Evolutionary conservation across 2,329 filamentous ascomycete genomes (phyloP).

Genomic region (Byssochlamys sp.): DNA sequence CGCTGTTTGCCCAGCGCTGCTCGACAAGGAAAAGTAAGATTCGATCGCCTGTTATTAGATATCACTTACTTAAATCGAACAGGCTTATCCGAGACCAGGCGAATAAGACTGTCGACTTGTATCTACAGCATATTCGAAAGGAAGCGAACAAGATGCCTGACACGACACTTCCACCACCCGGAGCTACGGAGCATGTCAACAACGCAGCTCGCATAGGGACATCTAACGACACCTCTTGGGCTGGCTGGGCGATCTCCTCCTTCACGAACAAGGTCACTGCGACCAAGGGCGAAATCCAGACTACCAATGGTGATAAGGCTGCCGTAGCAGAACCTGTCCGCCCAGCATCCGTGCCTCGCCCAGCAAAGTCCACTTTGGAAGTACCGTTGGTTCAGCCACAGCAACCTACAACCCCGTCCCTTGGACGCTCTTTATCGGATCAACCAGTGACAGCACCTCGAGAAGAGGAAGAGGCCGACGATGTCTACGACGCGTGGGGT

Average conservation of each 20-base stretch:
- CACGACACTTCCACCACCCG: slow-evolving; percentile 59
- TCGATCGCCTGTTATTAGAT: background rate
- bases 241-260: slow-evolving; percentile 95
- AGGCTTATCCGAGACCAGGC: slow-evolving; percentile 78
- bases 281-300: slow-evolving; percentile 76
- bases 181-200: slow-evolving; percentile 36
- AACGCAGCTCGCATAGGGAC: slow-evolving; percentile 66
- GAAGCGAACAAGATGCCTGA: slow-evolving; percentile 70
- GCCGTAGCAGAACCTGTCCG: slow-evolving; percentile 35
- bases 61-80: slow-evolving; percentile 2
- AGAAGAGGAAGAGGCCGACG: slow-evolving; percentile 48
- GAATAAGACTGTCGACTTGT: slow-evolving; percentile 77
- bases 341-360: slow-evolving; percentile 42
- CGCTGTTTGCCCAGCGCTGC: slow-evolving; percentile 67
- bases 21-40: slow-evolving; percentile 79
- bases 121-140: slow-evolving; percentile 73
- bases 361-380: slow-evolving; percentile 23
- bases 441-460: slow-evolving; percentile 30
- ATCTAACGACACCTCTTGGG: slow-evolving; percentile 65
- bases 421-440: slow-evolving; percentile 33
- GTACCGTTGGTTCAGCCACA: slow-evolving; percentile 14
- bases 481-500: slow-evolving; percentile 67
- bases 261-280: slow-evolving; percentile 89
- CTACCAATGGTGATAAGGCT: slow-evolving; percentile 39
- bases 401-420: slow-evolving; percentile 17